Conservation (phyloP, 768 basidiomycete genomes). For the Leccinum olivaceopallidum region DNA sequence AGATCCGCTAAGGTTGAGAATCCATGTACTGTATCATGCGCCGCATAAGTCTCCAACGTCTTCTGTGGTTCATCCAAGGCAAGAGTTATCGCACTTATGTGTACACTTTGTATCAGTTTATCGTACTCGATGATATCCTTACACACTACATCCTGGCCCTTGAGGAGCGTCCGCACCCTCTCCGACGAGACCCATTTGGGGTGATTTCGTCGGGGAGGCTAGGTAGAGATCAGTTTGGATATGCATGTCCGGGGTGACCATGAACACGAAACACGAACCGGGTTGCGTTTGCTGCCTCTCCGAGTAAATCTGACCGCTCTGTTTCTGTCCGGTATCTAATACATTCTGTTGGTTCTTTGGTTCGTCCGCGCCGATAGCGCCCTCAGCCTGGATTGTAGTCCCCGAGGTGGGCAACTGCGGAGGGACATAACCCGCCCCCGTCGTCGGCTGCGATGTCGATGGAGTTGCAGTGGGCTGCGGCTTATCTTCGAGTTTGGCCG, state of each 20-base stretch:
- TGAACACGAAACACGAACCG: neutral
- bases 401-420: neutral
- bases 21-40: neutral
- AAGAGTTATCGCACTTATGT: neutral
- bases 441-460: neutral
- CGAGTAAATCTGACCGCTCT: neutral
- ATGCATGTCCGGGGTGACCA: too few species aligned
- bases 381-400: neutral
- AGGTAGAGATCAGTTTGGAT: neutral
- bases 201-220: neutral
- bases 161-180: constrained; percentile 6
- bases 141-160: constrained; percentile 4
- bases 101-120: neutral
- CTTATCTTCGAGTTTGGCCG: neutral
- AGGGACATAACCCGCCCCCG: neutral
- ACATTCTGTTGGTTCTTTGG: neutral
- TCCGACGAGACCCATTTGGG: neutral
- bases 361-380: neutral
- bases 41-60: neutral
- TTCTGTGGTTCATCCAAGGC: neutral
- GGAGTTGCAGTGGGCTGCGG: neutral
- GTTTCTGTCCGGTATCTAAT: neutral
- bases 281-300: constrained; percentile 2
- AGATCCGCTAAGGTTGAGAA: neutral
- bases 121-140: neutral